Conservation (phyloP, 2,329 filamentous ascomycete species). For the Hirsutella minnesotensis region DNA sequence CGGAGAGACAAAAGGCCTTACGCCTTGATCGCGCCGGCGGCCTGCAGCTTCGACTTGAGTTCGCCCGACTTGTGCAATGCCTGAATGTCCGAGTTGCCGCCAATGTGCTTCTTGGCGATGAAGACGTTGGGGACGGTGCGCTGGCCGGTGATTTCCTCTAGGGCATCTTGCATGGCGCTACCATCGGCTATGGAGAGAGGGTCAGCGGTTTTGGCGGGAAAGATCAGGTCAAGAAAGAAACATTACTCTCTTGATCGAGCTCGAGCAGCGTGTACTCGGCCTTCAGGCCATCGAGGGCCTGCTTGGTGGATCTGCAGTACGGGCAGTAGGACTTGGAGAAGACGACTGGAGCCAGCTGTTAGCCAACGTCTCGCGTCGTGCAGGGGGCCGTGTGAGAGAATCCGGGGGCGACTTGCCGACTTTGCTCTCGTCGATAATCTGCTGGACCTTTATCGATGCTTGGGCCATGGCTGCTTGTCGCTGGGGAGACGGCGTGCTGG, state of each 20-base stretch:
- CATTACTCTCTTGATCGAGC: slow-evolving; percentile 68
- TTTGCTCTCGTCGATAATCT: slow-evolving; percentile 78
- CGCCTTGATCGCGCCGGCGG: slow-evolving; percentile 29
- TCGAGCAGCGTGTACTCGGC: slow-evolving; percentile 69
- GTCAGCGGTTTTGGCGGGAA: slow-evolving; percentile 1
- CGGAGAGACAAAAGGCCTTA: slow-evolving; percentile 15
- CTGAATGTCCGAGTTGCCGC: slow-evolving; percentile 83
- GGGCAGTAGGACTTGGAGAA: slow-evolving; percentile 98
- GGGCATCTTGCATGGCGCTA: slow-evolving; percentile 67
- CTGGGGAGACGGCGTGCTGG: slow-evolving; percentile 32
- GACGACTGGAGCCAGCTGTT: slow-evolving; percentile 47
- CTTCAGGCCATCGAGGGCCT: slow-evolving; percentile 53
- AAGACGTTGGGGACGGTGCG: slow-evolving; percentile 92
- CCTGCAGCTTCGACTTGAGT: slow-evolving; percentile 27
- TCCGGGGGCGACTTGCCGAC: slow-evolving; percentile 48
- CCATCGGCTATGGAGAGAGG: slow-evolving; percentile 57
- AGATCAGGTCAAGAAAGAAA: neutral
- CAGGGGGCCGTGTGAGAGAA: neutral
- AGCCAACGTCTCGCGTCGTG: neutral
- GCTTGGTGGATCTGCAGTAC: slow-evolving; percentile 75
- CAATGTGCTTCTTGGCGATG: slow-evolving; percentile 84
- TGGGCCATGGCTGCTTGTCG: slow-evolving; percentile 65
- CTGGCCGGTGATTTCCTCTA: slow-evolving; percentile 71
- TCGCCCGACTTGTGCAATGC: slow-evolving; percentile 36
- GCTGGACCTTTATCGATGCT: slow-evolving; percentile 71